phyloP scores from a whole-genome alignment of 495 filamentous ascomycete species.

The Penicillium soppii region DNA sequence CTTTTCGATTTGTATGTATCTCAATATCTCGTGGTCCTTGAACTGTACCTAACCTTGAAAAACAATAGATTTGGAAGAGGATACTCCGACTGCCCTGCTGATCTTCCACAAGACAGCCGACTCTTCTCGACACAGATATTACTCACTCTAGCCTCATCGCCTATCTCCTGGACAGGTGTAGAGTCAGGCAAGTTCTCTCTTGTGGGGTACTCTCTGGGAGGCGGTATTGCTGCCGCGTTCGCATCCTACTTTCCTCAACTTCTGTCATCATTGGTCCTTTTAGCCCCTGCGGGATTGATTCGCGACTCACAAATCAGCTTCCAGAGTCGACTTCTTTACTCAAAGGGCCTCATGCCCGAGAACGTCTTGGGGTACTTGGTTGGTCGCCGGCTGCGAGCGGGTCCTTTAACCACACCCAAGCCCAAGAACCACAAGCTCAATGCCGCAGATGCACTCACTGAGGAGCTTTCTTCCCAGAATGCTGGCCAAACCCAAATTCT shows the following conservation, averaged over 20 bases:
- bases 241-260: slow-evolving; percentile 67
- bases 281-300: slow-evolving; percentile 75
- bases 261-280: slow-evolving; percentile 64
- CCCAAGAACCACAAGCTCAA: slow-evolving; percentile 32
- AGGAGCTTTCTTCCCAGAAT: slow-evolving; percentile 35
- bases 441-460: slow-evolving; percentile 36
- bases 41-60: background rate
- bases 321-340: slow-evolving; percentile 61
- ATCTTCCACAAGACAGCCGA: slow-evolving; percentile 67
- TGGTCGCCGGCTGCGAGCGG: slow-evolving; percentile 50
- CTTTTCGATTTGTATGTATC: slow-evolving; percentile 61
- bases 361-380: slow-evolving; percentile 54
- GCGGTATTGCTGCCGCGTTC: slow-evolving; percentile 74
- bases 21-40: too few species aligned
- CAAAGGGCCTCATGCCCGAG: slow-evolving; percentile 57
- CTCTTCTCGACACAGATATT: slow-evolving; percentile 77
- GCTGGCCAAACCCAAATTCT: slow-evolving; percentile 42
- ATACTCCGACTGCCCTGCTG: slow-evolving; percentile 67
- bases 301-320: slow-evolving; percentile 61
- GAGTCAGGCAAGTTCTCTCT: slow-evolving; percentile 60
- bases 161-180: slow-evolving; percentile 63
- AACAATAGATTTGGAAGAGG: slow-evolving; percentile 69
- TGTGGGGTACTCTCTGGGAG: slow-evolving; percentile 83
- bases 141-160: slow-evolving; percentile 67
- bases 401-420: slow-evolving; percentile 38